Percentiles rank a stretch among this genome's conserved stretches.
These are phyloP conservation scores for Apiotrichum siamense DNA, from an alignment of 1,284 basidiomycete species.

Conservation along the genomic window DNA sequence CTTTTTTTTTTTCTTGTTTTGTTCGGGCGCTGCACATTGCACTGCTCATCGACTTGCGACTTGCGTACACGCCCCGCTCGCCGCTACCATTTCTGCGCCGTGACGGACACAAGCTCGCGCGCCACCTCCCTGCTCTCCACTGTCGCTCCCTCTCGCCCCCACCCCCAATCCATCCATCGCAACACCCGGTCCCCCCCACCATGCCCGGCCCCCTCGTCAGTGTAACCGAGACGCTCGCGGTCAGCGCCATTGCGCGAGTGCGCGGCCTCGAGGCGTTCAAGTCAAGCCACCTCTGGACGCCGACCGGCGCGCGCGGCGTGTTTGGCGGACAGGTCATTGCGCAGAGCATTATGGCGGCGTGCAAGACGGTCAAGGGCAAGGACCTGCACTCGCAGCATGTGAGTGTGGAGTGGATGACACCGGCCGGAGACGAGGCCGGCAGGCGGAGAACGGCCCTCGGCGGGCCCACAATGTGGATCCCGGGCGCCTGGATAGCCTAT, in stretches of 20 bases:
- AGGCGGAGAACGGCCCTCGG: neutral
- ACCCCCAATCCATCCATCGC: neutral
- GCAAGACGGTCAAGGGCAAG: conserved; percentile 63
- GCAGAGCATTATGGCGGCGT: conserved; percentile 73
- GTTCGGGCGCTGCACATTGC: too few relatives aligned
- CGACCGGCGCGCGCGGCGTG: conserved; percentile 64
- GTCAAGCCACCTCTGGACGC: conserved; percentile 65
- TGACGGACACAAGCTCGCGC: too few relatives aligned
- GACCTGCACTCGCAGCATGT: conserved; percentile 60
- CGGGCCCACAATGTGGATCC: too few relatives aligned
- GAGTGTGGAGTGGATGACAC: conserved; percentile 37
- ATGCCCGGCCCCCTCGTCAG: conserved; percentile 12
- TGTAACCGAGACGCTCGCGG: conserved; percentile 15
- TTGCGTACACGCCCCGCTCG: too few relatives aligned
- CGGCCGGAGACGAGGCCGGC: neutral
- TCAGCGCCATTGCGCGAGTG: conserved; percentile 9
- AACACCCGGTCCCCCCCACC: too few relatives aligned
- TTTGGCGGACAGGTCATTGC: conserved; percentile 85
- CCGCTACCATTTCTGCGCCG: too few relatives aligned
- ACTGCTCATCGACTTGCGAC: too few relatives aligned
- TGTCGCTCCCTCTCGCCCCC: neutral
- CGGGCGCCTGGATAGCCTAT: too few relatives aligned
- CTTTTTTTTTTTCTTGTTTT: too few relatives aligned
- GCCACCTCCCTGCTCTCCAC: too few relatives aligned
- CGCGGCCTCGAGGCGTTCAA: conserved; percentile 51